phyloP scores from a whole-genome alignment of 805 yeast species.

The Kazachstania viticola region DNA sequence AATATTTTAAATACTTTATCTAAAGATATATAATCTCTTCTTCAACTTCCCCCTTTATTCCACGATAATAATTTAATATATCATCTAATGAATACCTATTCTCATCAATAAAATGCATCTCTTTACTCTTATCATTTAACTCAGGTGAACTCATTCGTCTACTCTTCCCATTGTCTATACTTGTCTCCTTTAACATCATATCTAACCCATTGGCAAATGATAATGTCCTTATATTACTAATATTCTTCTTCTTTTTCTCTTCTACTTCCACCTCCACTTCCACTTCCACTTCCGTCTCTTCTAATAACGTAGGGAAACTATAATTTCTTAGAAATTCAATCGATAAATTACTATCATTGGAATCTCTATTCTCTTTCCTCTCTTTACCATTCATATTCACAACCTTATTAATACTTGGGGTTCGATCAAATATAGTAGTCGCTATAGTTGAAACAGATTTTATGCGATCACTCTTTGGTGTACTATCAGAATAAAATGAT shows the following conservation, averaged over 20 bases:
- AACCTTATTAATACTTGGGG: constrained; percentile 4
- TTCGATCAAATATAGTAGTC: constrained; percentile 9
- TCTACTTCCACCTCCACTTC: too few relatives aligned
- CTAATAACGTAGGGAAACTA: constrained; percentile 21
- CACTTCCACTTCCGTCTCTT: too few relatives aligned
- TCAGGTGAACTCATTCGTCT: constrained; percentile 18
- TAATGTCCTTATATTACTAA: not conserved
- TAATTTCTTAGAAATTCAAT: constrained; percentile 19
- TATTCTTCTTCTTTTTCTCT: constrained; percentile 9
- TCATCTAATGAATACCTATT: constrained; percentile 23
- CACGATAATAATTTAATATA: constrained; percentile 18
- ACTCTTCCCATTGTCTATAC: too few relatives aligned
- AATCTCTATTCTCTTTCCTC: constrained; percentile 5
- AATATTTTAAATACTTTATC: constrained; percentile 2
- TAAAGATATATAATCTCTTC: too few relatives aligned
- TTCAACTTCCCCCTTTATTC: too few relatives aligned
- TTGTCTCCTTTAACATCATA: too few relatives aligned
- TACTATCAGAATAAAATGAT: constrained; percentile 7
- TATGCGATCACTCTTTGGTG: constrained; percentile 12
- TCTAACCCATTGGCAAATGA: not conserved
- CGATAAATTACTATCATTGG: constrained; percentile 13
- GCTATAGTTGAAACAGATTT: constrained; percentile 25
- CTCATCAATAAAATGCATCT: constrained; percentile 10
- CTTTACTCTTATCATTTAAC: too few relatives aligned
- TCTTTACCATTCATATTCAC: not conserved